Evolutionary conservation across 371 early-diverging fungal species (phyloP).

Genomic region (Actinomortierella wolfii): DNA sequence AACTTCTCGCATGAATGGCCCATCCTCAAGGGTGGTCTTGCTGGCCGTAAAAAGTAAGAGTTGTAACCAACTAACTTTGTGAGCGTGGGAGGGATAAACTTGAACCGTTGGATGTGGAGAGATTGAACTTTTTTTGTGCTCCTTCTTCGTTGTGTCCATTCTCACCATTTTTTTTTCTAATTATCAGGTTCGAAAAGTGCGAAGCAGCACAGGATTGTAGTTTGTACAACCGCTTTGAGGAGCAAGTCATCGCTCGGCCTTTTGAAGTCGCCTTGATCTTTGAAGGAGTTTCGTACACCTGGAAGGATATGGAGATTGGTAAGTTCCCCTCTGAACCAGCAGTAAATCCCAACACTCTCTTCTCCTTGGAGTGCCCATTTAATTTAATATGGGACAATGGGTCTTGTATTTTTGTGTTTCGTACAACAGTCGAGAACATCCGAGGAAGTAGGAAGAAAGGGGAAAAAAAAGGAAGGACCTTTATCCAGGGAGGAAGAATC

Average conservation of each 20-base stretch:
- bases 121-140: no score
- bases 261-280: conserved; percentile 23
- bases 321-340: no score
- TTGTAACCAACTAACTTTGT: no score
- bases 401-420: background rate
- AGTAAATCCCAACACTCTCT: no score
- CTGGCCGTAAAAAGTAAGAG: no score
- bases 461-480: background rate
- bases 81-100: no score
- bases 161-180: background rate
- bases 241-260: conserved; percentile 15
- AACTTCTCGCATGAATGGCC: no score
- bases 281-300: conserved; percentile 32
- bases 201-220: conserved; percentile 14
- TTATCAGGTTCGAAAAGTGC: conserved; percentile 7
- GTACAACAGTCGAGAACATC: no score
- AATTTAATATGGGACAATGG: background rate
- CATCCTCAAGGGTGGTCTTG: no score
- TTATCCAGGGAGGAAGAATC: no score
- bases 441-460: background rate
- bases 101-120: no score
- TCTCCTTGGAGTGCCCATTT: background rate
- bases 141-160: no score
- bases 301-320: conserved; percentile 37
- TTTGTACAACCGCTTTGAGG: conserved; percentile 34